Evolutionary conservation across 2,329 filamentous ascomycete genomes (phyloP).

Genomic region (Aspergillus sergii): DNA sequence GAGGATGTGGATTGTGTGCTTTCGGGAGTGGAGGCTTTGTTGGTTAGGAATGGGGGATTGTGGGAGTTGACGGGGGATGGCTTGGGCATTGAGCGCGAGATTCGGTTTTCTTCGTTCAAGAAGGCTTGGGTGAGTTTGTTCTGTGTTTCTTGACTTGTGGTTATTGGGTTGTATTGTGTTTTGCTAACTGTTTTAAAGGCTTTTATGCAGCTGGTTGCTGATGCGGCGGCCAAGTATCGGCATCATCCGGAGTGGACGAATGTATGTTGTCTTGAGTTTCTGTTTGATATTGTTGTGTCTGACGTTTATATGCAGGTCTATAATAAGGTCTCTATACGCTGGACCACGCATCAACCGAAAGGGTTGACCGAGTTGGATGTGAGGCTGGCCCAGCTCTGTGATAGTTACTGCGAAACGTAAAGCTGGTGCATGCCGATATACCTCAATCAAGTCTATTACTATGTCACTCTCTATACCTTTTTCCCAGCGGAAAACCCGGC

Average conservation of each 20-base stretch:
- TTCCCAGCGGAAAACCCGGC: not conserved
- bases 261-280: not conserved
- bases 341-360: not conserved
- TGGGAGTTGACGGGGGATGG: not conserved
- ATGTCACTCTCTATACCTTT: not conserved
- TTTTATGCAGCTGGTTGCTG: not conserved
- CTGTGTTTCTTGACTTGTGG: not conserved
- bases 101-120: not conserved
- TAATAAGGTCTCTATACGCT: not conserved
- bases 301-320: not conserved
- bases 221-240: not conserved
- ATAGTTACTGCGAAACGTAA: not conserved
- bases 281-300: not conserved
- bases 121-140: not conserved
- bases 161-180: not conserved
- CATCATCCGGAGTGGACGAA: not conserved
- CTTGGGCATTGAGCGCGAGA: not conserved
- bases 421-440: not conserved
- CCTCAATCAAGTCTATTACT: not conserved
- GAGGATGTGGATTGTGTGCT: not conserved
- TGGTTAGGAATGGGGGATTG: not conserved
- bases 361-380: not conserved
- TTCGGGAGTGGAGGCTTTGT: not conserved
- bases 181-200: not conserved
- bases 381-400: not conserved